A percentile compares a stretch with the other conserved stretches of the same genome.
Evolutionary conservation across 352 stramenopile genomes (phyloP).

Genomic region (Pythium dissimile): DNA sequence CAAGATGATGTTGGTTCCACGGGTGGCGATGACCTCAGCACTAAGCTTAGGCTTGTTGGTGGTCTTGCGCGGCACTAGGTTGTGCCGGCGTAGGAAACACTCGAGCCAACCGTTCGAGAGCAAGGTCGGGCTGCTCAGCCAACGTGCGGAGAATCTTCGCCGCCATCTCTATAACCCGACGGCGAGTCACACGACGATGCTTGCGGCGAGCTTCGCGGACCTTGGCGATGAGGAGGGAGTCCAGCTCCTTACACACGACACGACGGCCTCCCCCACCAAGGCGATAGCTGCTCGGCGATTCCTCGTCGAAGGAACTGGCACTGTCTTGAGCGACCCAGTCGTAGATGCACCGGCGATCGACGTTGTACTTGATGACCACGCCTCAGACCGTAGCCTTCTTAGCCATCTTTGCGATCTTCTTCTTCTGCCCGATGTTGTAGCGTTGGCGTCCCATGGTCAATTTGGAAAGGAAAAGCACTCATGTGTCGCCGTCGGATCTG

Average conservation of each 20-base stretch:
- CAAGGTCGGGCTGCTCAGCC: not conserved
- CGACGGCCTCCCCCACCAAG: not conserved
- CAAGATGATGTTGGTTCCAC: constrained; percentile 5
- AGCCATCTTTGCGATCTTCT: not conserved
- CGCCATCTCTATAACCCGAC: not conserved
- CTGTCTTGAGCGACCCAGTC: not conserved
- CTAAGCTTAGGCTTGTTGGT: constrained; percentile 10
- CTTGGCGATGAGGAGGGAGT: not conserved
- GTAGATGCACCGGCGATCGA: not conserved
- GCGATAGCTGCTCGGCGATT: not conserved
- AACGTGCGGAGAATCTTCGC: not conserved
- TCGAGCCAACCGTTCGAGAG: constrained; percentile 6
- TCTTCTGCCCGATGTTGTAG: not conserved
- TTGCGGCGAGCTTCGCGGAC: not conserved
- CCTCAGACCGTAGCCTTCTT: not conserved
- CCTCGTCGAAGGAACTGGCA: not conserved
- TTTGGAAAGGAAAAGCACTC: not conserved
- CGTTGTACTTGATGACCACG: not conserved
- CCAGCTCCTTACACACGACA: constrained; percentile 1
- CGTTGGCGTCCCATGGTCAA: not conserved
- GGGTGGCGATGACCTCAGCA: not conserved
- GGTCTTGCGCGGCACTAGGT: not conserved
- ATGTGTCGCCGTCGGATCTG: not conserved
- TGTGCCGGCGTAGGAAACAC: constrained; percentile 2
- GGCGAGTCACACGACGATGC: not conserved